Evolutionary conservation across 495 filamentous ascomycete genomes (phyloP).

Genomic region (Sordaria brevicollis): DNA sequence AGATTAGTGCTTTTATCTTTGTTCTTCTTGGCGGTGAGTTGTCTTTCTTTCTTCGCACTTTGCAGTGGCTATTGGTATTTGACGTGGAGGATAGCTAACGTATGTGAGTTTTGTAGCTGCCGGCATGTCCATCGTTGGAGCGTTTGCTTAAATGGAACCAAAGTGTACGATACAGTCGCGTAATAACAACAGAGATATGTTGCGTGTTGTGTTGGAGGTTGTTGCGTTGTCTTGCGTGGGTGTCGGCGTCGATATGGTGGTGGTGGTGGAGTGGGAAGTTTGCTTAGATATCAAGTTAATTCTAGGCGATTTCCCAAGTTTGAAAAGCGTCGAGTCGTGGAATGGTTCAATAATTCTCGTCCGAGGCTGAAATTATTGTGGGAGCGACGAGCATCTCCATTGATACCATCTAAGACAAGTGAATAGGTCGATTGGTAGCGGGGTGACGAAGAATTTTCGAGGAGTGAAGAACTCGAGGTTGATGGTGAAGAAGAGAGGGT

Average conservation of each 20-base stretch:
- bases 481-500: not conserved
- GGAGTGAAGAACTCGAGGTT: not conserved
- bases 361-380: not conserved
- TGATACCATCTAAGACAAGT: no score
- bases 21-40: slow-evolving; percentile 34
- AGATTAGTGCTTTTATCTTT: slow-evolving; percentile 28
- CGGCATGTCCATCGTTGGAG: slow-evolving; percentile 57
- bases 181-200: not conserved
- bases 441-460: no score
- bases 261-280: not conserved
- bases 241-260: no score
- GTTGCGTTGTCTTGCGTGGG: not conserved
- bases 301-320: not conserved
- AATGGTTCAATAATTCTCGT: not conserved
- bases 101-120: slow-evolving; percentile 5
- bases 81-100: slow-evolving; percentile 10
- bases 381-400: not conserved
- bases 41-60: not conserved
- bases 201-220: not conserved
- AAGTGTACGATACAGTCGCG: not conserved
- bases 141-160: slow-evolving; percentile 26
- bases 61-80: not conserved
- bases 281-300: not conserved
- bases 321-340: not conserved
- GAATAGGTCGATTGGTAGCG: no score